phyloP scores from a whole-genome alignment of 495 filamentous ascomycete species.

The Aspergillus bridgeri region DNA sequence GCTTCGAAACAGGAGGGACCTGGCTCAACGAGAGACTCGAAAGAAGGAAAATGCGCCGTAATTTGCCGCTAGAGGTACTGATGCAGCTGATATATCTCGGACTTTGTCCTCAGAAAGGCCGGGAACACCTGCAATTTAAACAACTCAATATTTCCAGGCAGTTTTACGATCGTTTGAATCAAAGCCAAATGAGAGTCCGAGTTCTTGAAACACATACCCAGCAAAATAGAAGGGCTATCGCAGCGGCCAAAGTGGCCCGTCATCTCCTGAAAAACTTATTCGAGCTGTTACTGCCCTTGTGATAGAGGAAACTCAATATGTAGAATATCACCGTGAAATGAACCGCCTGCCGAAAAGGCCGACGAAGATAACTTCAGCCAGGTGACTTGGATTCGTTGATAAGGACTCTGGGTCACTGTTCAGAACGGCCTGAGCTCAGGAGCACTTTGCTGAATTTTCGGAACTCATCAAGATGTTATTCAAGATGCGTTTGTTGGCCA shows the following conservation, averaged over 20 bases:
- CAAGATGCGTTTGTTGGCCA: not conserved
- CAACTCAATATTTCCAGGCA: not conserved
- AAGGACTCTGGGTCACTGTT: too few species aligned
- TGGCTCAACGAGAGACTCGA: slow-evolving; percentile 21
- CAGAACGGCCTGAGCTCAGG: too few species aligned
- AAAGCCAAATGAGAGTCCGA: too few species aligned
- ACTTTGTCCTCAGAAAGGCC: not conserved
- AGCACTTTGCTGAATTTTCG: too few species aligned
- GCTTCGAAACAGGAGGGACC: slow-evolving; percentile 27
- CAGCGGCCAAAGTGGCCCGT: not conserved
- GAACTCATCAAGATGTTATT: too few species aligned
- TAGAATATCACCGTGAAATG: not conserved
- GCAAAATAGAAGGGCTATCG: too few species aligned
- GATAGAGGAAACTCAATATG: not conserved
- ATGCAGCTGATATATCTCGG: not conserved
- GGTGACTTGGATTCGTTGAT: too few species aligned
- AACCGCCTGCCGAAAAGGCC: not conserved
- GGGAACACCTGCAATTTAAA: not conserved
- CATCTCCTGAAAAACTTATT: not conserved
- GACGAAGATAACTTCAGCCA: too few species aligned
- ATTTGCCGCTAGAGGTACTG: not conserved
- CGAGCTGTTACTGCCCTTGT: not conserved
- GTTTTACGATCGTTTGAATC: too few species aligned
- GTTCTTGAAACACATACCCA: too few species aligned
- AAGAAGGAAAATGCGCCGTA: not conserved